These are phyloP conservation scores for Lolium multiflorum DNA, from an alignment of 176 grass and related monocot genomes.

Conservation along the genomic window DNA sequence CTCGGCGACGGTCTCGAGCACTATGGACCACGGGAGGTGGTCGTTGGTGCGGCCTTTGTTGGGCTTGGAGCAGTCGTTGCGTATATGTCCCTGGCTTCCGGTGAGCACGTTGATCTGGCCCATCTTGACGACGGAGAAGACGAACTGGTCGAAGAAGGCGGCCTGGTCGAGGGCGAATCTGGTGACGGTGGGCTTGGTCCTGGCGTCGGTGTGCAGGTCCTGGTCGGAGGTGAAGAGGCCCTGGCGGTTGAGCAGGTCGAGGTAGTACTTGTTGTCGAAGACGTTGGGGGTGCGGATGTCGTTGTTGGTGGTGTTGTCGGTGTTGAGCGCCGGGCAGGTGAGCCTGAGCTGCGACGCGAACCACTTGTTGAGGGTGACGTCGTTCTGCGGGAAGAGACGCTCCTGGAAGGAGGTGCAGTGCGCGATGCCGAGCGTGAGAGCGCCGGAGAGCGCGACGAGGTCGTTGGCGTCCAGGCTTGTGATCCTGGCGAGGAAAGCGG, in stretches of 20 bases:
- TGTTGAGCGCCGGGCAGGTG: constrained; percentile 42
- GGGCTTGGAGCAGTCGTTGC: constrained; percentile 60
- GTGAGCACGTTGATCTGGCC: constrained; percentile 74
- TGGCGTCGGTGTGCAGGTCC: constrained; percentile 47
- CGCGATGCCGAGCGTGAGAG: constrained; percentile 80
- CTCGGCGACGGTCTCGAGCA: constrained; percentile 22
- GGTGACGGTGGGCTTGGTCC: constrained; percentile 35
- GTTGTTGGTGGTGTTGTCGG: constrained; percentile 49
- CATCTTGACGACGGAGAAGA: constrained; percentile 76
- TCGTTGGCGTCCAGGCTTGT: constrained; percentile 60
- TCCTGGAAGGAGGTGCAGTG: constrained; percentile 66
- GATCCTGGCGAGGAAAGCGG: background rate
- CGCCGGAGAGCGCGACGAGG: constrained; percentile 79
- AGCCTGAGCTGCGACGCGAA: constrained; percentile 49
- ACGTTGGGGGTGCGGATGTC: constrained; percentile 53
- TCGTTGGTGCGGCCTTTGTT: background rate
- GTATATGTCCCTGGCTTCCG: constrained; percentile 51
- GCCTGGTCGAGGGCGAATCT: constrained; percentile 51
- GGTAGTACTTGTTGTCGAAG: constrained; percentile 94
- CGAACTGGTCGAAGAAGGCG: constrained; percentile 65
- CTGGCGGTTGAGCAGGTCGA: constrained; percentile 66
- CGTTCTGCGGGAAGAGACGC: constrained; percentile 48
- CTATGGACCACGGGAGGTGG: constrained; percentile 24
- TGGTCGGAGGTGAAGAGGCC: constrained; percentile 91
- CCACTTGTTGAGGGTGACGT: constrained; percentile 37